Evolutionary conservation across 2,329 filamentous ascomycete genomes (phyloP).

Genomic region (Fusarium metavorans): DNA sequence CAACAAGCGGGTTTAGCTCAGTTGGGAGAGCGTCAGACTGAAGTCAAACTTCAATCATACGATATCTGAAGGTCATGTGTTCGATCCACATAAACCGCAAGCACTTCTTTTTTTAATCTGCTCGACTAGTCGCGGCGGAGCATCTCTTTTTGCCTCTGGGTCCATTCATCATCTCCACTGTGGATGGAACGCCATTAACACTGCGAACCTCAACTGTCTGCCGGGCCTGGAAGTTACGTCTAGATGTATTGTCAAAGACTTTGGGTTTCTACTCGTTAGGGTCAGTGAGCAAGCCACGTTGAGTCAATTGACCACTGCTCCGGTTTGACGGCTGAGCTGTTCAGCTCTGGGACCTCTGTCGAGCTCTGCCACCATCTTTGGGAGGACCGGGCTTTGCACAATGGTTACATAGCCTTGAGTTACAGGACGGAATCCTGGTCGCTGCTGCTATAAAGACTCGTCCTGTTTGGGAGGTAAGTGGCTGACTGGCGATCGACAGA

Average conservation of each 20-base stretch:
- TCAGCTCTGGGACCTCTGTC: not conserved
- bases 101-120: conserved; percentile 7
- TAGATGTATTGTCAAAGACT: rapidly evolving
- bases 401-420: not conserved
- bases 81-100: conserved; percentile 48
- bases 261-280: not conserved
- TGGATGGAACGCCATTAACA: not conserved
- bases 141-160: not conserved
- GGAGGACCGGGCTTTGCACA: not conserved
- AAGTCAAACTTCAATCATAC: conserved; percentile 37
- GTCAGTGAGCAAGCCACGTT: rapidly evolving
- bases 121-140: not conserved
- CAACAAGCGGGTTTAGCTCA: conserved; percentile 48
- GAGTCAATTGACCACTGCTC: not conserved
- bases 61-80: conserved; percentile 49
- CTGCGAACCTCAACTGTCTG: not conserved
- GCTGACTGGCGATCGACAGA: not conserved
- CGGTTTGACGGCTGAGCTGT: not conserved
- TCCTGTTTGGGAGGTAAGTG: not conserved
- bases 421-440: too few species aligned
- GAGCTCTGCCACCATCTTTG: not conserved
- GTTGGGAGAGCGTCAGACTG: conserved; percentile 46
- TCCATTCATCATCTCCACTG: not conserved
- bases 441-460: not conserved
- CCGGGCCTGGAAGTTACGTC: not conserved